Conservation (phyloP, 805 yeast species). For the Wickerhamiella bombiphila region DNA sequence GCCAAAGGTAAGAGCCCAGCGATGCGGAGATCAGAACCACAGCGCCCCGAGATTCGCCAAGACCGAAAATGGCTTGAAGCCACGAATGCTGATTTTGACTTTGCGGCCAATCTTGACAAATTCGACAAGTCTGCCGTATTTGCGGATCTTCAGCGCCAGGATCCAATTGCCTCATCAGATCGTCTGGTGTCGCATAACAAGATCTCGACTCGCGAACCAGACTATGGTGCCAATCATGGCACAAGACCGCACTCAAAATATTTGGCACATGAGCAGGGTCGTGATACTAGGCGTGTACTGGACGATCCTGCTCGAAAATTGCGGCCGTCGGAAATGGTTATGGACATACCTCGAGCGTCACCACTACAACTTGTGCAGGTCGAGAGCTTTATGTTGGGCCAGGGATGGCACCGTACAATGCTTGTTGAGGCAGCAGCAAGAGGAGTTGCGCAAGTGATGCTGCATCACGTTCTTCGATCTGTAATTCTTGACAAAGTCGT, state of each 20-base stretch:
- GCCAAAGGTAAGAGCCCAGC: too few species aligned
- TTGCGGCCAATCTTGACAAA: slow-evolving; percentile 62
- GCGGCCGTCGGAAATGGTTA: slow-evolving; percentile 50
- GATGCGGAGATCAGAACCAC: too few species aligned
- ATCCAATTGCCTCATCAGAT: slow-evolving; percentile 41
- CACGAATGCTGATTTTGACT: slow-evolving; percentile 56
- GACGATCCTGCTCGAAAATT: too few species aligned
- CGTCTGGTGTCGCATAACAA: slow-evolving; percentile 64
- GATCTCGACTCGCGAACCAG: too few species aligned
- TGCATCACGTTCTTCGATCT: slow-evolving; percentile 21
- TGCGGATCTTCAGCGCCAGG: slow-evolving; percentile 55
- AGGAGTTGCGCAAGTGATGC: slow-evolving; percentile 44
- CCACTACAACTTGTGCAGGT: slow-evolving; percentile 70
- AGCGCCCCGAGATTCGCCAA: too few species aligned
- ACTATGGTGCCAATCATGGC: too few species aligned
- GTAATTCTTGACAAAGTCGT: slow-evolving; percentile 28
- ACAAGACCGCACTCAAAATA: too few species aligned
- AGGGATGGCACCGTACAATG: slow-evolving; percentile 31
- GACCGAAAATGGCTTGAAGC: background rate
- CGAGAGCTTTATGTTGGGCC: slow-evolving; percentile 45
- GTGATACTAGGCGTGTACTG: too few species aligned
- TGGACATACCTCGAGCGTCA: slow-evolving; percentile 33
- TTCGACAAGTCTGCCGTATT: slow-evolving; percentile 73
- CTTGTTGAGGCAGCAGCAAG: slow-evolving; percentile 56
- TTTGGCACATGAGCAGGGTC: too few species aligned